phyloP scores from a whole-genome alignment of 2,329 filamentous ascomycete species.

The Trichoderma atroviride region DNA sequence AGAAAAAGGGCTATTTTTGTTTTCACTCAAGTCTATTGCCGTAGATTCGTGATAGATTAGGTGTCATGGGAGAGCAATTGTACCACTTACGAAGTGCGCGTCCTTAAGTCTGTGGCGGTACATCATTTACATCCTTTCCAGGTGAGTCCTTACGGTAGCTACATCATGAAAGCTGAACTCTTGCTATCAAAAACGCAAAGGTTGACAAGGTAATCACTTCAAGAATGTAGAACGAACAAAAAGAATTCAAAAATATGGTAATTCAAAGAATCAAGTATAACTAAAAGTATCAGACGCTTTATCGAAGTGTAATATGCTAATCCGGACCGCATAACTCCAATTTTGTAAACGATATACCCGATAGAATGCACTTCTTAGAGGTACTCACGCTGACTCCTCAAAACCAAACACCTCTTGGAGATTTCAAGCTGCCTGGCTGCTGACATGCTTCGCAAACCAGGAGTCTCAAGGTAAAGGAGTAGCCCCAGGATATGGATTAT shows the following conservation, averaged over 20 bases:
- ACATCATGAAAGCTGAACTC: neutral
- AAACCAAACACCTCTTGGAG: neutral
- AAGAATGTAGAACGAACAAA: neutral
- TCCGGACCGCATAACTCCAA: slow-evolving; percentile 14
- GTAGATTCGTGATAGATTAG: slow-evolving; percentile 42
- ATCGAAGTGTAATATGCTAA: slow-evolving; percentile 17
- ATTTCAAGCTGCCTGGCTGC: neutral
- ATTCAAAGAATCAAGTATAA: neutral
- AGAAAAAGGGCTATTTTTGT: slow-evolving; percentile 31
- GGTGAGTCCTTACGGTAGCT: neutral
- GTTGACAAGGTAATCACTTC: neutral
- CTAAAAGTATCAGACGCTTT: slow-evolving; percentile 5
- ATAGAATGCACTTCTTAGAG: neutral
- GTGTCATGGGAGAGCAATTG: neutral
- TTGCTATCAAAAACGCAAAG: neutral
- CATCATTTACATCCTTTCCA: neutral
- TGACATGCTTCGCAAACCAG: neutral
- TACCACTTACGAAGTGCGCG: neutral
- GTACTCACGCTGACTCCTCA: neutral
- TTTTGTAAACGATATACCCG: neutral
- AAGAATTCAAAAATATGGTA: neutral
- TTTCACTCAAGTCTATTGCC: slow-evolving; percentile 37
- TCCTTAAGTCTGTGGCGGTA: neutral
- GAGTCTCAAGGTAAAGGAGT: neutral
- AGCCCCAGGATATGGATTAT: neutral